A percentile compares a stretch with the other conserved stretches of the same genome.
Evolutionary conservation across 2,329 filamentous ascomycete species (phyloP).

Genomic region (Diplodia mutila): DNA sequence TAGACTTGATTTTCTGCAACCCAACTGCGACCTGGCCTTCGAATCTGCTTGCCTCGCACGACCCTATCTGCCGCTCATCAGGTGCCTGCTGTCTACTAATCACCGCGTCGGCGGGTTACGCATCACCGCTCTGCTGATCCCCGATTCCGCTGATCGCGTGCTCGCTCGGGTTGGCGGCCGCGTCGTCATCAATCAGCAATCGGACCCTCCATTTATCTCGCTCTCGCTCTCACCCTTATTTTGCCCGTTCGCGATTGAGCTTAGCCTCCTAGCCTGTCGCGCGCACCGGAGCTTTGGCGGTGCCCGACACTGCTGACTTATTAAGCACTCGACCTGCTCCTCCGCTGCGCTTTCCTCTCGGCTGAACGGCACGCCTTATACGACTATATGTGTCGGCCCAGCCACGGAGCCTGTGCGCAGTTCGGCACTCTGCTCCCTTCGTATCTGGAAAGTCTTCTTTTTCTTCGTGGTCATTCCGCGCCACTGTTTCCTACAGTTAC

Average conservation of each 20-base stretch:
- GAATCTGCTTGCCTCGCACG: neutral
- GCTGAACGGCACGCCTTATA: neutral
- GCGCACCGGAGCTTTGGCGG: neutral
- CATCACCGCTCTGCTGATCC: neutral
- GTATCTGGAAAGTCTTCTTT: neutral
- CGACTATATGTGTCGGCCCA: neutral
- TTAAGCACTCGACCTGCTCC: neutral
- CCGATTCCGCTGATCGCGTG: constrained; percentile 1
- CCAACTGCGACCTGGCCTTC: no score
- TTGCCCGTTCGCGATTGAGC: neutral
- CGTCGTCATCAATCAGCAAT: neutral
- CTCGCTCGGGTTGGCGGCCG: neutral
- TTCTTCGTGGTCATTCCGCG: no score
- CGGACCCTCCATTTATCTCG: constrained; percentile 1
- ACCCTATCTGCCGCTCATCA: neutral
- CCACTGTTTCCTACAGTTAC: neutral
- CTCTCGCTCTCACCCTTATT: neutral
- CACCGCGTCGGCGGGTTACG: neutral
- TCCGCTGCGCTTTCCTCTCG: neutral
- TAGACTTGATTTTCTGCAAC: no score
- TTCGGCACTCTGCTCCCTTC: neutral
- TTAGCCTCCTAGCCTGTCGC: no score
- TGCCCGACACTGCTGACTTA: neutral
- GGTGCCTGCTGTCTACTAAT: neutral
- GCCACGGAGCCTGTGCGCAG: neutral